Evolutionary conservation across 1,139 yeast species (phyloP), one percentile per base, ranked within the genome.

Genomic region (Hanseniaspora sp.): DNA sequence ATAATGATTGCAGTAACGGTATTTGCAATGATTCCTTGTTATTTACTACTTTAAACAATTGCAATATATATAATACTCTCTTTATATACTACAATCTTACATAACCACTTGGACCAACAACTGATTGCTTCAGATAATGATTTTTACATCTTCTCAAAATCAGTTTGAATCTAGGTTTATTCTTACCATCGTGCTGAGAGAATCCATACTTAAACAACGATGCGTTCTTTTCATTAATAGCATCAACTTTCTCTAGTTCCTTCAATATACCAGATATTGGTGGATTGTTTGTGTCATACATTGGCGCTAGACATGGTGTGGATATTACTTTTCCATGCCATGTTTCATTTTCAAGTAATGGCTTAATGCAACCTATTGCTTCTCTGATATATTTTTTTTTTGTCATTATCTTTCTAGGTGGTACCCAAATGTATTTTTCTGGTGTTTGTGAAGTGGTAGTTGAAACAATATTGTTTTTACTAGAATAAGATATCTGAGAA

Each of bases 311-410:
- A 6, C 76, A 65, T 1, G 80, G 77, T 54, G 73, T 72, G 35
- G 77, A 76, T 15, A 78, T 61, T 8, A 70, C 63, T 59, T 72
- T 75, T 30, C 78, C 76, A 31, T 76, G 69, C 83, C 84, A 80
- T 9, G 73, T 62, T 44, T 78, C 81, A 51, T 78, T 80, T 59
- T 71, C 70, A 2, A 74, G 69, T 52, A 80, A 68, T 7, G 82
- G 78, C 60, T 74, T 77, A 46, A 80, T 77, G 59, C 85, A 80
- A 51, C 83, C 71, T 39, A 79, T 64, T 39, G 83, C 77, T 63
- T 78, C 80, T 51, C 78, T 71, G 56, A 75, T 71, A 59, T 69
- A 71, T 58, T 76, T 76, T 52, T 75, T 69, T 58, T 73, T 69
- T 43, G 76, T 70, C 49, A 68, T 69, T 15, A 64, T 57, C 58